These are phyloP conservation scores for Penicillium egyptiacum DNA, from an alignment of 495 filamentous ascomycete genomes.

Conservation along the genomic window DNA sequence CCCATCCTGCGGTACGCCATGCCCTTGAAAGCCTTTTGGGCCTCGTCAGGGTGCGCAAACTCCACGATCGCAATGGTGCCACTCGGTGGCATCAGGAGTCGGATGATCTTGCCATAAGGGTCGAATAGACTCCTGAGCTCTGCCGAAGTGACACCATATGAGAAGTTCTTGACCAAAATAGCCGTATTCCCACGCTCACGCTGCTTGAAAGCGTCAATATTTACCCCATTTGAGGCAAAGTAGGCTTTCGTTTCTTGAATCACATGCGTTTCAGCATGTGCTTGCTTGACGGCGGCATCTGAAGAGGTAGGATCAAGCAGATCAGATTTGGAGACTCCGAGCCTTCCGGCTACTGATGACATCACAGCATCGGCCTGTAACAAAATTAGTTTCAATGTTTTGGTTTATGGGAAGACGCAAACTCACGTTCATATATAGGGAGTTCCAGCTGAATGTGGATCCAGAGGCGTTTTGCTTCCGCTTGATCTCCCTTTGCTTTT, in stretches of 20 bases:
- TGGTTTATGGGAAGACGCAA: not conserved
- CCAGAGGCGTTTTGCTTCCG: slow-evolving; percentile 74
- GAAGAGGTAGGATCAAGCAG: slow-evolving; percentile 90
- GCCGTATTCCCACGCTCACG: slow-evolving; percentile 79
- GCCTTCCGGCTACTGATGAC: slow-evolving; percentile 79
- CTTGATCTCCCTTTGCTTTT: slow-evolving; percentile 88
- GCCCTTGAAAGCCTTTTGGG: slow-evolving; percentile 73
- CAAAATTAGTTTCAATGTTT: slow-evolving; percentile 26
- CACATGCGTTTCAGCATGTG: slow-evolving; percentile 91
- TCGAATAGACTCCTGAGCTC: slow-evolving; percentile 55
- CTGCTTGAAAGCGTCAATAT: slow-evolving; percentile 85
- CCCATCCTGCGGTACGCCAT: slow-evolving; percentile 89
- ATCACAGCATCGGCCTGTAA: slow-evolving; percentile 80
- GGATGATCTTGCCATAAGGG: slow-evolving; percentile 62
- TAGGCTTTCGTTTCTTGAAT: slow-evolving; percentile 96
- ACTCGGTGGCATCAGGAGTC: slow-evolving; percentile 85
- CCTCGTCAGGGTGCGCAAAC: slow-evolving; percentile 73
- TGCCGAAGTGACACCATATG: slow-evolving; percentile 66
- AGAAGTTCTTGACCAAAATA: slow-evolving; percentile 94
- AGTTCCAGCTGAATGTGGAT: slow-evolving; percentile 92
- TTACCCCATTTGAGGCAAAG: slow-evolving; percentile 81
- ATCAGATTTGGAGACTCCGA: slow-evolving; percentile 86
- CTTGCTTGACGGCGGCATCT: slow-evolving; percentile 92
- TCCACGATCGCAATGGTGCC: slow-evolving; percentile 93
- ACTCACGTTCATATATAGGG: slow-evolving; percentile 90